phyloP scores from a whole-genome alignment of 495 filamentous ascomycete genomes.

The Penicillium pulvis region DNA sequence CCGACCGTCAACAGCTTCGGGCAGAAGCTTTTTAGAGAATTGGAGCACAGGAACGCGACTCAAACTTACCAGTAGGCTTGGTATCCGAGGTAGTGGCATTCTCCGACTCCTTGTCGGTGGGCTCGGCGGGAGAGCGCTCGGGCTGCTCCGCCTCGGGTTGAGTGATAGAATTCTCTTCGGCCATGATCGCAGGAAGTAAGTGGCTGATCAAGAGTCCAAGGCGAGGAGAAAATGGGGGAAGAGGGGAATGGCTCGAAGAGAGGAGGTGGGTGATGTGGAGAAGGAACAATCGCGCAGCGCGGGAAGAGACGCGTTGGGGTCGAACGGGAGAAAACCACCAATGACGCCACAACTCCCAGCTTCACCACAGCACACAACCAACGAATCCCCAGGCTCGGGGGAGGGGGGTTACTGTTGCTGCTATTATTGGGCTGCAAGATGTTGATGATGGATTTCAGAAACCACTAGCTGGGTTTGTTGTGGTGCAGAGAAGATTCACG shows the following conservation, averaged over 20 bases:
- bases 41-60: background rate
- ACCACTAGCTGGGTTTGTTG: background rate
- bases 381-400: background rate
- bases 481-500: background rate
- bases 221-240: slow-evolving; percentile 4
- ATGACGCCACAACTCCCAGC: slow-evolving; percentile 30
- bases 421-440: background rate
- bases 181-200: slow-evolving; percentile 37
- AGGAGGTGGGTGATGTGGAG: slow-evolving; percentile 40
- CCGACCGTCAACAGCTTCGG: slow-evolving; percentile 7
- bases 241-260: slow-evolving; percentile 23
- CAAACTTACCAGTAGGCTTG: slow-evolving; percentile 38
- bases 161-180: slow-evolving; percentile 43
- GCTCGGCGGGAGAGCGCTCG: slow-evolving; percentile 36
- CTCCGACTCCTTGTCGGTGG: slow-evolving; percentile 34
- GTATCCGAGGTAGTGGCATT: slow-evolving; percentile 34
- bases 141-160: slow-evolving; percentile 37
- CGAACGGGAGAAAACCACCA: slow-evolving; percentile 25
- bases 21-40: background rate
- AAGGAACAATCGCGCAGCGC: slow-evolving; percentile 47
- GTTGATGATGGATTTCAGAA: background rate
- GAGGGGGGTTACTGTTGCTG: no score
- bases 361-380: background rate
- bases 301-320: slow-evolving; percentile 43
- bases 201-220: slow-evolving; percentile 10